Evolutionary conservation across 768 basidiomycete genomes (phyloP).

Genomic region (Rhizopogon vinicolor): DNA sequence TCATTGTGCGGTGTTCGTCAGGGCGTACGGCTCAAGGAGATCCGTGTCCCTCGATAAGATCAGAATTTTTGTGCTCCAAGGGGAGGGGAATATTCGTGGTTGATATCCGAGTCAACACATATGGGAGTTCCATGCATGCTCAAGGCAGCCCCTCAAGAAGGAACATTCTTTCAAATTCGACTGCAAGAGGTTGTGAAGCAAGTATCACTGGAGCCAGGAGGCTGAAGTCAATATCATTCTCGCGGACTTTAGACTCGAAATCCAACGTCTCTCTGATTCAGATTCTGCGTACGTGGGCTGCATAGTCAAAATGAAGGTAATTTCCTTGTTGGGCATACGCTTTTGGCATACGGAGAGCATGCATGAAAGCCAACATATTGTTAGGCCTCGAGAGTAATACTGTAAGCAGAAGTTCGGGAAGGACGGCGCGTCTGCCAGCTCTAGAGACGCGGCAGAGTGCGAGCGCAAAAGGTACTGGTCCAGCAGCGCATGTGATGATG

Average conservation of each 20-base stretch:
- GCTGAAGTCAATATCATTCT: slow-evolving; percentile 19
- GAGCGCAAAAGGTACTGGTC: slow-evolving; percentile 10
- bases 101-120: background rate
- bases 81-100: slow-evolving; percentile 20
- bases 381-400: background rate
- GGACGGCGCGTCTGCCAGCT: slow-evolving; percentile 26
- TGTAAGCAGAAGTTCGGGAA: slow-evolving; percentile 18
- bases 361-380: slow-evolving; percentile 19
- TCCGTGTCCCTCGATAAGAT: slow-evolving; percentile 23
- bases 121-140: slow-evolving; percentile 2
- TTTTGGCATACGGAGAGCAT: slow-evolving; percentile 25
- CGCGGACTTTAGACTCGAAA: slow-evolving; percentile 10
- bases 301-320: slow-evolving; percentile 30
- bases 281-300: slow-evolving; percentile 25
- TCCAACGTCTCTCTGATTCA: slow-evolving; percentile 28
- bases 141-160: slow-evolving; percentile 32
- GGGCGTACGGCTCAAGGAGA: slow-evolving; percentile 23
- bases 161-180: slow-evolving; percentile 25
- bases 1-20: slow-evolving; percentile 27
- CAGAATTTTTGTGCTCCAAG: slow-evolving; percentile 12
- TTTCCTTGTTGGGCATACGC: slow-evolving; percentile 7
- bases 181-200: slow-evolving; percentile 18
- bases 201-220: slow-evolving; percentile 5
- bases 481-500: slow-evolving; percentile 27
- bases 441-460: slow-evolving; percentile 31